Base-by-base conservation (phyloP, 371 early-diverging fungal species). In the Amoeboaphelidium protococcarum region DNA sequence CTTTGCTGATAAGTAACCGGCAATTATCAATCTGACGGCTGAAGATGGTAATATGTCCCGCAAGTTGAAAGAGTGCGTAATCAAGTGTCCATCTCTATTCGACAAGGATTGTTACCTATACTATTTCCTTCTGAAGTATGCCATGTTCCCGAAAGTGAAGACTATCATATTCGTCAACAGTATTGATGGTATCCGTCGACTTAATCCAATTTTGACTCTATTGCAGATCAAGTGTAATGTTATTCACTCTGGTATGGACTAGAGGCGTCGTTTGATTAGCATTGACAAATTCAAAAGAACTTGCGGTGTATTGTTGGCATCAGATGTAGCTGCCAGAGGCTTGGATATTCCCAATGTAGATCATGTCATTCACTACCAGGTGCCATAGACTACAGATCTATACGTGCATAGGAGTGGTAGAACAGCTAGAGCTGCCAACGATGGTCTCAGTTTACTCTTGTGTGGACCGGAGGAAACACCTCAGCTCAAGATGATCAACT, bases 111-210 rank as follows among this genome's bases (percentile, higher is more conserved):
- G n/a, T n/a, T n/a, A n/a, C n/a, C n/a, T n/a, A n/a, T n/a, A n/a
- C n/a, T n/a, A 31, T 16, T 31, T 31, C 10, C 6, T 31, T 16
- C 6, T 10, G 16, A 31, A 31, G 10, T 10, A 6, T 31, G n/a
- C n/a, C 37, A 31, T 10, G 16, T 10, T 10, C 37, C 6, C 37
- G 6, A 16, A 31, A 13, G 88, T 81, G 1, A 78, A 84, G 48
- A 88, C 88, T 1, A 64, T 91, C 13, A 69, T 90, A 25, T 94
- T 94, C 68, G 85, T 86, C 51, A 91, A 91, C 69, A 78, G 78
- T 50, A 89, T 91, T 50, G 86, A 86, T 53, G 67, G 79, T 23
- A 74, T 90, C 47, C 76, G 88, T 23, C 73, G 89, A 42, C 63
- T 90, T 49, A 66, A 80, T 3, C 82, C 86, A 13, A 70, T 83